Evolutionary conservation across 352 stramenopile genomes (phyloP), one percentile per base, ranked within the genome.

Genomic region (Pythium grandisporangium): DNA sequence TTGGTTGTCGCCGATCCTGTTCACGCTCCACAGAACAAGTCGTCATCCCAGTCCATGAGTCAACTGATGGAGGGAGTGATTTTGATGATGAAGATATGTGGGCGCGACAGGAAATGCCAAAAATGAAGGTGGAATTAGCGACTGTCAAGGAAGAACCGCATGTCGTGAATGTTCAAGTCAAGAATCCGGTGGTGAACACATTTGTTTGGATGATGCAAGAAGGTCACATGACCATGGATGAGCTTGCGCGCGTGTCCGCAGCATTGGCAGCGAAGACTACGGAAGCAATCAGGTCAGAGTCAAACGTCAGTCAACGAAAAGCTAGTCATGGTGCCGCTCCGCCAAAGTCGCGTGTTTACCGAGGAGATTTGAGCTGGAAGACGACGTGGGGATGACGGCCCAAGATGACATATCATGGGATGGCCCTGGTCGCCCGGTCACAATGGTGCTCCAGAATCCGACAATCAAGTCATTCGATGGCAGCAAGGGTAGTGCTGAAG

Each of bases 11-110:
- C 41, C 4, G 41, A 48, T 25, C 3, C 41, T 8, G 19, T 41
- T 5, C 17, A 40, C 22, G 29, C 41, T 7, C 41, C 30, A 7
- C 30, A 41, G 30, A 41, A 22, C 21, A 48, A 48, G 42, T 30
- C 14, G 8, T 29, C 41, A 8, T 11, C 12, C 14, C 24, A 41
- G 19, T 17, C 7, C 17, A 25, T 41, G 13, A 41, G 27, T 17
- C 35, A 41, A 39, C 12, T 26, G 7, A 21, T 41, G 5, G 35
- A 41, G 27, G 35, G 32, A 37, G 16, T 14, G 32, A 37, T 14
- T 17, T 37, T 14, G 11, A 44, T 5, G 34, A 26, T 33, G 37
- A 44, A 6, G 24, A 17, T 3, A 3, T 34, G 8, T 37, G 14
- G 21, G 6, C 8, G 10, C 37, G 24, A 0, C n/a, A n/a, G n/a